Evolutionary conservation across 1,139 yeast species (phyloP), one percentile per base, ranked within the genome.

Genomic region (Kodamaea alishanica): DNA sequence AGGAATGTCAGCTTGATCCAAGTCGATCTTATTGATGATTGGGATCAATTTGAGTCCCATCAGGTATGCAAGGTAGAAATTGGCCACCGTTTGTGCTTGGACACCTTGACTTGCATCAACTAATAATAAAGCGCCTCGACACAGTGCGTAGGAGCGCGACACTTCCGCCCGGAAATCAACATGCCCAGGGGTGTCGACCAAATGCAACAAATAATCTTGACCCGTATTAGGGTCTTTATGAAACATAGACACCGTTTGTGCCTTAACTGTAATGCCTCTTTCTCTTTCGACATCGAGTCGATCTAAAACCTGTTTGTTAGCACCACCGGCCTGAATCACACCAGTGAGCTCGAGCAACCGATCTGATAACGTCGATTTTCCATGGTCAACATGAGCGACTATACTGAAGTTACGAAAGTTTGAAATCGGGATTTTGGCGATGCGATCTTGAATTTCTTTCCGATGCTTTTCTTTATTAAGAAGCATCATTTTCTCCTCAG

Each of bases 161-260:
- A 92, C 98, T 54, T 92, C 98, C 6, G 95, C 87, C 39, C 97
- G 67, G 59, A 92, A 92, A 60, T 92, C 98, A 25, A 92, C 98
- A 59, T 92, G 98, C 0, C 98, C 98, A 0, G 98, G 98, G 0
- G 98, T 92, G 63, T 92, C 98, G 42, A 92, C 96, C 41, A 92
- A 71, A 63, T 92, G 97, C 37, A 92, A 65, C 40, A 92, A 61
- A 54, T 87, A 92, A 49, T 90, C 96, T 49, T 78, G 64, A 3
- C 54, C 47, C 0, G 65, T 54, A 5, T 75, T 75, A 6, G 83
- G 77, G 8, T 38, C 38, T 22, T 73, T 72, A 57, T 89, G 88
- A 40, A 92, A 73, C 97, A 92, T 92, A 0, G 96, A 75, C 51
- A 96, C 92, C 0, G 97, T 90, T 56, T 92, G 97, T 0, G 98